phyloP scores from a whole-genome alignment of 768 basidiomycete species.

The Crepidotus variabilis region DNA sequence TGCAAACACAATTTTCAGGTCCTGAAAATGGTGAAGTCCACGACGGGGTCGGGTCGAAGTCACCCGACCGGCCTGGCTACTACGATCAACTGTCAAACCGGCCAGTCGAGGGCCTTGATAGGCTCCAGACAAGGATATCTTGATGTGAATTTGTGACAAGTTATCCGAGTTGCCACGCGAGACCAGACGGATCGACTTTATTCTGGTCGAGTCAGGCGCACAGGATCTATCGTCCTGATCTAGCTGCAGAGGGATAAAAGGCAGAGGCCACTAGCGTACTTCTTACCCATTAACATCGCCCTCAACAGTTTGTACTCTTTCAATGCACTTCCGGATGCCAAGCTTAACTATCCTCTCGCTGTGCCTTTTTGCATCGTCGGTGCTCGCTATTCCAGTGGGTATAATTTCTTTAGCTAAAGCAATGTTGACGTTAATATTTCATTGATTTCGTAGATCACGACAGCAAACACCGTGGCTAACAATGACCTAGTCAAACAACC shows the following conservation, averaged over 20 bases:
- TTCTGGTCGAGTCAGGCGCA: conserved; percentile 23
- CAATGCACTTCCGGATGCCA: conserved; percentile 31
- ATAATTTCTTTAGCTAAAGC: neutral
- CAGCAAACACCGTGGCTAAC: neutral
- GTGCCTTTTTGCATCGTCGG: conserved; percentile 27
- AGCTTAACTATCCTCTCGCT: conserved; percentile 29
- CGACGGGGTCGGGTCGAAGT: neutral
- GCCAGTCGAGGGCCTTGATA: neutral
- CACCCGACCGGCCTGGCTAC: neutral
- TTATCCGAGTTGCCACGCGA: conserved; percentile 26
- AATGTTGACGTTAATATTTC: neutral
- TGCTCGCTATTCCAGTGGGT: conserved; percentile 34
- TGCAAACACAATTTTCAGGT: conserved; percentile 12
- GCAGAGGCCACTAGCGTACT: conserved; percentile 15
- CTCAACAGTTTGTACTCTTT: conserved; percentile 2
- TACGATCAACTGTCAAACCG: neutral
- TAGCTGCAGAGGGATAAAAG: conserved; percentile 35
- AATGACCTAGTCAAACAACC: neutral
- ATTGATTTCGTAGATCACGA: neutral
- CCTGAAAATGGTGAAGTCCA: neutral
- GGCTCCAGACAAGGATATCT: conserved; percentile 7
- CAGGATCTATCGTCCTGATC: conserved; percentile 30
- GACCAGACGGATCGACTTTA: conserved; percentile 33
- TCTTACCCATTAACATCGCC: conserved; percentile 6
- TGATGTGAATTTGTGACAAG: conserved; percentile 27